Evolutionary conservation across 2,329 filamentous ascomycete species (phyloP).

Genomic region (Paraphaeosphaeria minitans): DNA sequence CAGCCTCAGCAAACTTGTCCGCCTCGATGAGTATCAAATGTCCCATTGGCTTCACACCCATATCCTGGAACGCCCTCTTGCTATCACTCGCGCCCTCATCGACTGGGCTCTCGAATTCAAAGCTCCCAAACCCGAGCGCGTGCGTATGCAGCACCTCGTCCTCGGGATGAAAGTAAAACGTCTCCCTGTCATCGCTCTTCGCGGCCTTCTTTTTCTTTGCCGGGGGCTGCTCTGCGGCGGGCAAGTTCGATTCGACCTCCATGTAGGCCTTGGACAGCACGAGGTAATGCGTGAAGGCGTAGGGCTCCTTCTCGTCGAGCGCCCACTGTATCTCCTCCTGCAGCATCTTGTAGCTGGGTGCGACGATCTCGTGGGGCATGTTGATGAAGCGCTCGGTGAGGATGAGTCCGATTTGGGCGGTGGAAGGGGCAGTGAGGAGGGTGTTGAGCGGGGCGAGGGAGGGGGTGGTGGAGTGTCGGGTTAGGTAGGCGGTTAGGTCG

Average conservation of each 20-base stretch:
- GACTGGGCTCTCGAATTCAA: conserved; percentile 76
- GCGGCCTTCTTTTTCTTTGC: conserved; percentile 54
- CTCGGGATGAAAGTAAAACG: conserved; percentile 94
- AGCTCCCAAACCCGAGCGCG: conserved; percentile 71
- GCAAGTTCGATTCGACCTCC: conserved; percentile 81
- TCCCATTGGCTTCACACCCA: conserved; percentile 83
- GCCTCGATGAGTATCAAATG: conserved; percentile 87
- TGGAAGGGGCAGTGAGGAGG: conserved; percentile 44
- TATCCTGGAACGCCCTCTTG: conserved; percentile 91
- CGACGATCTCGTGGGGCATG: conserved; percentile 89
- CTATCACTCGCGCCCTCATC: conserved; percentile 84
- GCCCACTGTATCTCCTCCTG: conserved; percentile 89
- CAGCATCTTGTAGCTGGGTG: conserved; percentile 94
- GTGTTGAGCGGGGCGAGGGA: conserved; percentile 56
- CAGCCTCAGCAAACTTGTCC: conserved; percentile 73
- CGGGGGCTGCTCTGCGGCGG: conserved; percentile 52
- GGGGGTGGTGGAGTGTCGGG: conserved; percentile 59
- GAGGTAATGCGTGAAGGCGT: conserved; percentile 91
- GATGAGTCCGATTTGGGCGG: conserved; percentile 74
- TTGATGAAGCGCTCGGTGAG: conserved; percentile 96
- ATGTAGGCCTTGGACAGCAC: conserved; percentile 90
- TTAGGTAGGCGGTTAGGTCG: conserved; percentile 73
- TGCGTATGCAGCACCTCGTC: conserved; percentile 86
- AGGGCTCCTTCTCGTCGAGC: conserved; percentile 87
- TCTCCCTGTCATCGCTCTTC: conserved; percentile 51